Base-by-base conservation (phyloP, 2,329 filamentous ascomycete genomes). In the Nannizzia gypsea region DNA sequence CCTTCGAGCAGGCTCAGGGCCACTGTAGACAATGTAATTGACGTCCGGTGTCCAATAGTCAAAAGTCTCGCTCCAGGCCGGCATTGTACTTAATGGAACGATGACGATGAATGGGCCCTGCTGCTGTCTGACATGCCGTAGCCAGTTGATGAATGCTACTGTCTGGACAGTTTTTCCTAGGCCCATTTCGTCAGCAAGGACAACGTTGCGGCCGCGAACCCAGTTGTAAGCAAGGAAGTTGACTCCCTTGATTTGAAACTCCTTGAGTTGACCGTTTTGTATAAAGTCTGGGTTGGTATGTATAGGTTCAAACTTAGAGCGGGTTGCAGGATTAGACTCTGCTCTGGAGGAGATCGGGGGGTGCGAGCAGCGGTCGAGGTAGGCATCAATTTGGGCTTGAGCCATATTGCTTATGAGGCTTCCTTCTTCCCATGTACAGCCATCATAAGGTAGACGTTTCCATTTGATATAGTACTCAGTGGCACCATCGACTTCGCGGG, bases 111-210 rank as follows among this genome's bases (percentile, higher is more conserved):
- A 97, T 0, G 93, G 93, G 0, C 93, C 93, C 73, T 97, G 89
- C 71, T 99, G 93, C 56, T 81, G 81, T 65, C 92, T 85, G 61
- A 90, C 85, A 73, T 97, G 92, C 59, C 90, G 88, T 62, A 99
- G 81, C 92, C 93, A 99, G 71, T 92, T 96, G 73, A 99, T 87
- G 72, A 97, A 97, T 0, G 92, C 86, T 28, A 99, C 91, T 0
- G 92, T 96, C 75, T 99, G 93, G 0, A 99, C 93, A 0, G 93
- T 99, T 77, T 99, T 99, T 28, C 93, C 93, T 13, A 99, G 81
- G 67, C 93, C 93, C 93, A 99, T 99, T 75, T 99, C 93, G 71
- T 99, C 93, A 56, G 93, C 93, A 58, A 99, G 81, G 67, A 99
- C 96, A 69, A 97, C 93, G 67, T 97, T 99, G 72, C 93, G 93